Conservation (phyloP, 2,329 filamentous ascomycete genomes). For the Pyricularia grisea region DNA sequence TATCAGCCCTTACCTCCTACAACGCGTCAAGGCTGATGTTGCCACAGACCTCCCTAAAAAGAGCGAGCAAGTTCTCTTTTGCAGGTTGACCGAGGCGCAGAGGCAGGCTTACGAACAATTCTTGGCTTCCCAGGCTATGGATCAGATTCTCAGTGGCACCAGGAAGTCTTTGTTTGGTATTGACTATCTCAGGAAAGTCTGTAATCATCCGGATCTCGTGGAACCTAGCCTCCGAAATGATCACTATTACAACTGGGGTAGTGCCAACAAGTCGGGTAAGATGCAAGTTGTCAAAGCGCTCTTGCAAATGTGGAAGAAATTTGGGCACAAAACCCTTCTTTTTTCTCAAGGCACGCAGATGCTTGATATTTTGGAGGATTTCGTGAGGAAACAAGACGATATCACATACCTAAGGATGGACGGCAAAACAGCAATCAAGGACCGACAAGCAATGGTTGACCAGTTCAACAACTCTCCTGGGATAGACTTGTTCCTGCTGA, state of each 20-base stretch:
- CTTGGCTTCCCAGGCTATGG: slow-evolving; percentile 73
- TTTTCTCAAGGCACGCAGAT: slow-evolving; percentile 93
- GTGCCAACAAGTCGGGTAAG: slow-evolving; percentile 74
- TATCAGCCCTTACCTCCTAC: slow-evolving; percentile 86
- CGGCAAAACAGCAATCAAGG: slow-evolving; percentile 78
- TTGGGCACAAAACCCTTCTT: slow-evolving; percentile 85
- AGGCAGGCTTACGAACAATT: slow-evolving; percentile 74
- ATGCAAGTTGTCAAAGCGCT: slow-evolving; percentile 90
- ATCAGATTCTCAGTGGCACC: slow-evolving; percentile 65
- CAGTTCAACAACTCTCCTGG: slow-evolving; percentile 77
- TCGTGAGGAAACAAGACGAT: slow-evolving; percentile 56
- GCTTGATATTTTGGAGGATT: slow-evolving; percentile 86
- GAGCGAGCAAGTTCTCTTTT: slow-evolving; percentile 92
- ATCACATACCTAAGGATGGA: slow-evolving; percentile 87
- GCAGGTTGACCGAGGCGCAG: slow-evolving; percentile 76
- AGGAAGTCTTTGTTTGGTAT: slow-evolving; percentile 82
- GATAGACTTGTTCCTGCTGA: slow-evolving; percentile 83
- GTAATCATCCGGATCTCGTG: slow-evolving; percentile 88
- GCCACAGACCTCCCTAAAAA: slow-evolving; percentile 91
- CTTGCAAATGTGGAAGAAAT: slow-evolving; percentile 77
- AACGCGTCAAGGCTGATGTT: slow-evolving; percentile 88
- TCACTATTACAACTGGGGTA: slow-evolving; percentile 67
- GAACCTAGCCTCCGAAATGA: slow-evolving; percentile 36
- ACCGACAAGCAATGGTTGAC: slow-evolving; percentile 83
- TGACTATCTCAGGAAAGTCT: slow-evolving; percentile 88